Evolutionary conservation across 441 rosid species (phyloP), one percentile per base, ranked within the genome.

Genomic region (Syzygium syzygioides): DNA sequence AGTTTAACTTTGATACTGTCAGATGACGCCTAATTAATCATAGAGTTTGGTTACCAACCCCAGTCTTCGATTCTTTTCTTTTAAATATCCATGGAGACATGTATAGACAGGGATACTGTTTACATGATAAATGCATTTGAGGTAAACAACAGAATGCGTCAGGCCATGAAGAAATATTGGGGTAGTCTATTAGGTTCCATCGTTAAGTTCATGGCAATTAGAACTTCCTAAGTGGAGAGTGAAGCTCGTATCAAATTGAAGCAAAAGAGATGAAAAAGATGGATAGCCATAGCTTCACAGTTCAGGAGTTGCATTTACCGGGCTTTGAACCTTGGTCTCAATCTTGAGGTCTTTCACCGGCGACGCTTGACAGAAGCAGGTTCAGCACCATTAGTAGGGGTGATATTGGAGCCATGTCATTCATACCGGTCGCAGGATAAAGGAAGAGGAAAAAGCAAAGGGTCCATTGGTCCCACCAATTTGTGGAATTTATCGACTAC

Each of bases 1-100:
- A 89, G 94, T 94, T 89, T 92, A 91, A 32, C 83, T 37, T 37
- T 23, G 83, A 71, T 71, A 71, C n/a, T 13, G 17, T 71, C 9
- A 37, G 17, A 12, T 37, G 50, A 71, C 9, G 2, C 80, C 11
- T 20, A 71, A 71, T 37, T 71, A 71, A 71, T 71, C 9, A 12
- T 50, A 71, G 83, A 37, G 37, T 71, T 71, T 71, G 48, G 83
- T 71, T 37, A 71, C 83, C 83, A 37, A 37, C 14, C 17, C 52
- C 52, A 37, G 28, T 71, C 50, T 37, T 37, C 4, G 8, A 25
- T 71, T 37, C 28, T 71, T 71, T 37, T 37, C 28, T 37, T 37
- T 59, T 37, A 1, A 23, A 37, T 71, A 71, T 71, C 50, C 28
- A 37, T 23, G 6, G n/a, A 71, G 83, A 37, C 83, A 71, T 37